Percentiles rank a stretch among this genome's conserved stretches.
Evolutionary conservation across 805 yeast species (phyloP).

Genomic region (Ogataea henricii): DNA sequence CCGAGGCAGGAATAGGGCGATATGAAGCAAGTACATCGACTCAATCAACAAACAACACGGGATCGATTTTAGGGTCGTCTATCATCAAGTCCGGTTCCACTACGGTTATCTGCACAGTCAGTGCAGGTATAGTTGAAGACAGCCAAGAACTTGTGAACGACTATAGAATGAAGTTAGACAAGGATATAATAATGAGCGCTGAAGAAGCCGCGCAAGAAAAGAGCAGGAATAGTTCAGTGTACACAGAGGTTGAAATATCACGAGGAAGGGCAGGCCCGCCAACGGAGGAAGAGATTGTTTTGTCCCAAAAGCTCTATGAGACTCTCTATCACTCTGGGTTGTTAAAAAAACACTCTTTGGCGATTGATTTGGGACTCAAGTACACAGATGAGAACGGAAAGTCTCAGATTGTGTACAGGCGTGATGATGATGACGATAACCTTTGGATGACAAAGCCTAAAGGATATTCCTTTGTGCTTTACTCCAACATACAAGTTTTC

Average conservation of each 20-base stretch:
- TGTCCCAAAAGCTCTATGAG: conserved; percentile 67
- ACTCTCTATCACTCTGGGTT: conserved; percentile 58
- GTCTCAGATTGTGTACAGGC: conserved; percentile 47
- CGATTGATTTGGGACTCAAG: conserved; percentile 54
- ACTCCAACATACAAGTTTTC: conserved; percentile 74
- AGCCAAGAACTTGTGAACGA: conserved; percentile 45
- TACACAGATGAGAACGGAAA: conserved; percentile 53
- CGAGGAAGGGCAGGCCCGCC: conserved; percentile 81
- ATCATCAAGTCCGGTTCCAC: conserved; percentile 72
- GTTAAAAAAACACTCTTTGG: conserved; percentile 51
- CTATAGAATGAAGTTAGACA: conserved; percentile 41
- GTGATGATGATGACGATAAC: conserved; percentile 29
- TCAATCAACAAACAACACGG: conserved; percentile 20
- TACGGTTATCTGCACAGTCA: conserved; percentile 67
- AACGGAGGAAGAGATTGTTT: conserved; percentile 78
- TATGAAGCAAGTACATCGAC: conserved; percentile 22
- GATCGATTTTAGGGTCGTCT: conserved; percentile 61
- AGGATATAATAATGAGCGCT: conserved; percentile 34
- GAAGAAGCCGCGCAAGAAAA: conserved; percentile 21
- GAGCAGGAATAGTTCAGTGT: conserved; percentile 45
- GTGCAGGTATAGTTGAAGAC: conserved; percentile 66
- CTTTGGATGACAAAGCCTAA: conserved; percentile 37
- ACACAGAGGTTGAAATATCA: conserved; percentile 75
- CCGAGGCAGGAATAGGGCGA: conserved; percentile 40
- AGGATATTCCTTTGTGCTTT: conserved; percentile 58